These are phyloP conservation scores for Aureobasidium sp. DNA, from an alignment of 2,329 filamentous ascomycete species.

Conservation along the genomic window DNA sequence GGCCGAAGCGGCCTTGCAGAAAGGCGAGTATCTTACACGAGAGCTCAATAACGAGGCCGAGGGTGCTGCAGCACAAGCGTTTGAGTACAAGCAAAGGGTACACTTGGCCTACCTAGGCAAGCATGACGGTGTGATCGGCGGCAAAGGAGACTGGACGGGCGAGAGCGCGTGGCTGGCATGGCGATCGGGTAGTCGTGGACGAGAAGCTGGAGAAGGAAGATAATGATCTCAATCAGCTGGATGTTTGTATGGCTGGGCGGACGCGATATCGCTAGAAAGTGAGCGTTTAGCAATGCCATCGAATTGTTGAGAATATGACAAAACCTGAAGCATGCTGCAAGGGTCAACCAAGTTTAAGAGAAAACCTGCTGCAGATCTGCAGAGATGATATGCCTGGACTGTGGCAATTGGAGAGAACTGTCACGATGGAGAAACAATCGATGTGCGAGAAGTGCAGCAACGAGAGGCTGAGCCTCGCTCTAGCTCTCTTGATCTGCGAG, in stretches of 20 bases:
- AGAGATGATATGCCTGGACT: not conserved
- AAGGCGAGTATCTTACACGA: slow-evolving; percentile 29
- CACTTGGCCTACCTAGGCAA: slow-evolving; percentile 35
- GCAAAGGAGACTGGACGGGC: slow-evolving; percentile 34
- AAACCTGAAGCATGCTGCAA: not conserved
- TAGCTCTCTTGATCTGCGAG: not conserved
- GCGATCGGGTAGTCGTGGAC: slow-evolving; percentile 31
- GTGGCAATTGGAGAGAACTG: not conserved
- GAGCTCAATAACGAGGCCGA: slow-evolving; percentile 22
- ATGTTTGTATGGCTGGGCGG: slow-evolving; percentile 21
- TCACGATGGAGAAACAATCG: slow-evolving; percentile 3
- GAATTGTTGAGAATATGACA: not conserved
- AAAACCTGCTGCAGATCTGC: not conserved
- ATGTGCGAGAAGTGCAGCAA: not conserved
- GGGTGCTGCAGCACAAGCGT: slow-evolving; percentile 19
- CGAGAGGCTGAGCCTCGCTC: not conserved
- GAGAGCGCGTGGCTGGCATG: slow-evolving; percentile 37
- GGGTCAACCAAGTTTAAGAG: not conserved
- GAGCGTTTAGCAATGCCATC: not conserved
- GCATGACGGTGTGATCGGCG: slow-evolving; percentile 35
- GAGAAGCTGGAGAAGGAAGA: slow-evolving; percentile 23
- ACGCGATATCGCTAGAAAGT: slow-evolving; percentile 26
- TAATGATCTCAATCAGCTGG: slow-evolving; percentile 27
- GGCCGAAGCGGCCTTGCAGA: slow-evolving; percentile 33
- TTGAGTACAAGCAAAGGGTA: slow-evolving; percentile 32